Percentiles rank a stretch among this genome's conserved stretches.
phyloP scores from a whole-genome alignment of 148 eudicot genomes.

The Vaccinium macrocarpon region DNA sequence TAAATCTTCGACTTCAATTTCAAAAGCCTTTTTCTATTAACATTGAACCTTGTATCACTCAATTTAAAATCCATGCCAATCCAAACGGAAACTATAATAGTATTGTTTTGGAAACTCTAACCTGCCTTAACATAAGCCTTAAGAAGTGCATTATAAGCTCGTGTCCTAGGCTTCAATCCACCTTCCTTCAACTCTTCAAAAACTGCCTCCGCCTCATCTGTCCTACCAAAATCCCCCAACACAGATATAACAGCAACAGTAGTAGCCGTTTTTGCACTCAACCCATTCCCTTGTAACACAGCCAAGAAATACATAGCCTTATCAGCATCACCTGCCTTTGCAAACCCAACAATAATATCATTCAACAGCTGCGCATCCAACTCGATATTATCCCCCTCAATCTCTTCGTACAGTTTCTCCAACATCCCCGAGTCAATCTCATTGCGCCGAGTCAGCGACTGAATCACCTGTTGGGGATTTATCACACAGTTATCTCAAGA shows the following conservation, averaged over 20 bases:
- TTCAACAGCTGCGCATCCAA: conserved; percentile 75
- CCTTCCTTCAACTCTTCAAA: conserved; percentile 96
- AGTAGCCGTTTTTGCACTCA: conserved; percentile 65
- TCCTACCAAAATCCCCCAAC: conserved; percentile 70
- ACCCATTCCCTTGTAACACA: conserved; percentile 70
- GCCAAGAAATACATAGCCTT: conserved; percentile 62
- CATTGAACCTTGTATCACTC: neutral
- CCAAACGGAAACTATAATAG: neutral
- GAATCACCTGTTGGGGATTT: conserved; percentile 34
- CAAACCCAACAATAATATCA: conserved; percentile 80
- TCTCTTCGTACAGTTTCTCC: conserved; percentile 57
- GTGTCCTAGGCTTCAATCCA: conserved; percentile 68
- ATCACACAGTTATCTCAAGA: neutral
- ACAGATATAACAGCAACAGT: conserved; percentile 55
- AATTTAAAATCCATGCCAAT: neutral
- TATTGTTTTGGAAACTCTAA: neutral
- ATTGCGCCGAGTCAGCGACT: conserved; percentile 51
- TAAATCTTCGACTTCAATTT: neutral
- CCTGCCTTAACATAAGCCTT: conserved; percentile 73
- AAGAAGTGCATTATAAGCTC: conserved; percentile 94
- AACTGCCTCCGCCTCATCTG: conserved; percentile 87
- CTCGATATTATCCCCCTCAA: conserved; percentile 62
- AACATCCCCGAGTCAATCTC: conserved; percentile 54
- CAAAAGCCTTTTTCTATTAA: neutral
- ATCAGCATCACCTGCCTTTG: conserved; percentile 68